Conservation (phyloP, 2,329 filamentous ascomycete genomes). For the Cryphonectria japonica region DNA sequence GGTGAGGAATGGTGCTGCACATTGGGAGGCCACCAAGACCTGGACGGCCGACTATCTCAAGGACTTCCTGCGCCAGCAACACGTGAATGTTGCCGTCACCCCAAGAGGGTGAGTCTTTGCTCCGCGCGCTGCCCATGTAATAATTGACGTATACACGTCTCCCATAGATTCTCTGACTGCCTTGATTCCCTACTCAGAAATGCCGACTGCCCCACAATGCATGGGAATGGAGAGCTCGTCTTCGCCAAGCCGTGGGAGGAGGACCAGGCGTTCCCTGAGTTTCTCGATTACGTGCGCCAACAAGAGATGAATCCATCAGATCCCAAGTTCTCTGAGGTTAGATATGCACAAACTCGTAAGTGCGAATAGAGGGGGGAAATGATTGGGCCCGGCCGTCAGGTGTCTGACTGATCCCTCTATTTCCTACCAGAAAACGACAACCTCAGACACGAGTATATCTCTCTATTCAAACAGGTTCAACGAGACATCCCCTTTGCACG, state of each 20-base stretch:
- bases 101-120: constrained; percentile 61
- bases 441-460: constrained; percentile 70
- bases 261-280: constrained; percentile 62
- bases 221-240: constrained; percentile 43
- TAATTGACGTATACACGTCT: not conserved
- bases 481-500: constrained; percentile 71
- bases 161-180: constrained; percentile 10
- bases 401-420: constrained; percentile 1
- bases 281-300: constrained; percentile 62
- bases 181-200: constrained; percentile 38
- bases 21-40: constrained; percentile 64
- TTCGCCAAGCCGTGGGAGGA: constrained; percentile 77
- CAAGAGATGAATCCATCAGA: constrained; percentile 55
- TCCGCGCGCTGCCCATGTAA: not conserved
- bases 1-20: constrained; percentile 62
- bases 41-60: constrained; percentile 69
- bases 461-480: constrained; percentile 66
- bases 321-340: constrained; percentile 49
- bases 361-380: constrained; percentile 23
- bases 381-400: not conserved
- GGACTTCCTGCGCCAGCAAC: constrained; percentile 54
- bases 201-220: constrained; percentile 56
- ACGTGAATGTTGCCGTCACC: constrained; percentile 79
- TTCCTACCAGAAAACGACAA: constrained; percentile 74
- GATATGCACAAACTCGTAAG: constrained; percentile 77